Evolutionary conservation across 148 eudicot species (phyloP), one percentile per base, ranked within the genome.

Genomic region (Cornus kousa): DNA sequence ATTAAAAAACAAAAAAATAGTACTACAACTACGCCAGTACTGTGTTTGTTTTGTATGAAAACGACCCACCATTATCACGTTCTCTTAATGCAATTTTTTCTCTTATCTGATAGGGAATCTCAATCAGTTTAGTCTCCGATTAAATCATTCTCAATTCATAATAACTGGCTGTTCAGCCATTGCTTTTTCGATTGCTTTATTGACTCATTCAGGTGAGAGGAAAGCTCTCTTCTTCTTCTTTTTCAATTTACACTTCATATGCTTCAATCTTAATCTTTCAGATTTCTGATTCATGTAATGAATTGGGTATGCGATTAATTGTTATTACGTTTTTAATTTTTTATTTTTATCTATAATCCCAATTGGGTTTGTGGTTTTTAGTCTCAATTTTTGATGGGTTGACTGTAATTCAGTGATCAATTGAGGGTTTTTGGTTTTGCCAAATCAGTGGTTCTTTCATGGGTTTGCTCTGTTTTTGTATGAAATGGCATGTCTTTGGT

Each of bases 121-220:
- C 59, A 46, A 72, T 48, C 62, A 14, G 35, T 72, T 72, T 12
- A 24, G 35, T 72, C 74, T 48, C 13, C 74, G 35, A 65, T 48
- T 67, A 67, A 67, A 20, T 19, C 3, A 20, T 71, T 67, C 48
- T 76, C 59, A 3, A 23, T 5, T 28, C 60, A 31, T 76, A 76
- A 53, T 28, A 71, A 67, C 72, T 67, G 72, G 64, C 28, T 35
- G 79, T 19, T 76, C 43, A 48, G 72, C 72, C 79, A 43, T 55
- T 28, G 5, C 71, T 76, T 28, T 62, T 62, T 62, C 9, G 5
- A 13, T 12, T 35, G 71, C 43, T 40, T 67, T 67, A 13, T 46
- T 46, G 72, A 19, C 67, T 10, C 16, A 13, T 66, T 40, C 37
- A 67, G 79, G 72, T 67, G 72, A 67, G 60, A 14, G 23, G 40